These are phyloP conservation scores for Hansenula lynferdii DNA, from an alignment of 1,139 yeast species.

Conservation along the genomic window DNA sequence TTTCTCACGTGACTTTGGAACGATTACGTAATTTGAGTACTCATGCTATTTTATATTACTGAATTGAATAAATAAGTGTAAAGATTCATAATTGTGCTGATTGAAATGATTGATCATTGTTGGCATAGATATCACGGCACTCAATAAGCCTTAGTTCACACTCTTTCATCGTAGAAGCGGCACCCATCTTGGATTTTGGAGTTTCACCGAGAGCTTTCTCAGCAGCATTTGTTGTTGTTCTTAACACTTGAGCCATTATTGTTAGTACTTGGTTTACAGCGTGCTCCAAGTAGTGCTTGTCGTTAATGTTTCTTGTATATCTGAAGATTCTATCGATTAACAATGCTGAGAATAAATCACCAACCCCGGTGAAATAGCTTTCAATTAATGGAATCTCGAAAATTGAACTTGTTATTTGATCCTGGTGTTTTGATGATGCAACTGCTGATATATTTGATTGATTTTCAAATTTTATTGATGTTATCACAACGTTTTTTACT, in stretches of 20 bases:
- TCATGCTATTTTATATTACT: too few species aligned
- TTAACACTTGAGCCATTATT: constrained; percentile 20
- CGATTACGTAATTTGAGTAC: too few species aligned
- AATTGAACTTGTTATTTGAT: constrained; percentile 9
- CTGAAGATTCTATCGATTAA: constrained; percentile 43
- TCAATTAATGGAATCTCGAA: constrained; percentile 51
- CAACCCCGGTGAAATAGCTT: constrained; percentile 72
- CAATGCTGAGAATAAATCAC: constrained; percentile 63
- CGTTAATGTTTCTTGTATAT: constrained; percentile 3
- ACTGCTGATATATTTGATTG: constrained; percentile 10
- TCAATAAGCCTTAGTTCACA: constrained; percentile 33
- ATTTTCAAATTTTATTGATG: constrained; percentile 29
- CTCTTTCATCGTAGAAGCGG: constrained; percentile 32
- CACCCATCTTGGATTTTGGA: constrained; percentile 30
- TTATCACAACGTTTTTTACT: constrained; percentile 45
- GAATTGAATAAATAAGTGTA: too few species aligned
- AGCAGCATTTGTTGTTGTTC: constrained; percentile 18
- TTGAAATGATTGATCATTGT: constrained; percentile 15
- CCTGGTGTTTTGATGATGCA: constrained; percentile 10
- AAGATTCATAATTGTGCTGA: too few species aligned
- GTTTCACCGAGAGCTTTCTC: constrained; percentile 20
- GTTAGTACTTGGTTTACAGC: constrained; percentile 20
- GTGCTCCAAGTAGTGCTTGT: constrained; percentile 7
- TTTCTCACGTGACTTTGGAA: too few species aligned
- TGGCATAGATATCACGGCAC: constrained; percentile 25